Evolutionary conservation across 352 stramenopile species (phyloP).

Genomic region (Pythium chondricola): DNA sequence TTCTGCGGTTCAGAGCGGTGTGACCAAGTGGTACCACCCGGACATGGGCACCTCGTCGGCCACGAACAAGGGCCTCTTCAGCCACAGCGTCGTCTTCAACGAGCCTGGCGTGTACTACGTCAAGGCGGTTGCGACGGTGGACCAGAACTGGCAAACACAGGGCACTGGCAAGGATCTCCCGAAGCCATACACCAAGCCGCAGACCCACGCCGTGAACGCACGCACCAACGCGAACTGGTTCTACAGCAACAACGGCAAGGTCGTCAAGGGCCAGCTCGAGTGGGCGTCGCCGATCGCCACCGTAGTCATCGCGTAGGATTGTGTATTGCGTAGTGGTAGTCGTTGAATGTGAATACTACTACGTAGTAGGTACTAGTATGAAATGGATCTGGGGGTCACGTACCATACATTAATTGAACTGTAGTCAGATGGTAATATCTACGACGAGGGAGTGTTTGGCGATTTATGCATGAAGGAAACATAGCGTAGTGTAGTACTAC

Average conservation of each 20-base stretch:
- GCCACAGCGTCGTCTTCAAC: slow-evolving; percentile 28
- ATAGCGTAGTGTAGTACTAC: too few species aligned
- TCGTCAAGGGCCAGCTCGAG: slow-evolving; percentile 49
- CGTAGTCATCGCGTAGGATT: slow-evolving; percentile 2
- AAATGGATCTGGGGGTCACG: too few species aligned
- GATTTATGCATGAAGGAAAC: too few species aligned
- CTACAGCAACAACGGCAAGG: slow-evolving; percentile 52
- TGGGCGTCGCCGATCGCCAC: slow-evolving; percentile 38
- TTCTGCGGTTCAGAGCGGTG: slow-evolving; percentile 31
- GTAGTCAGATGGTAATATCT: too few species aligned
- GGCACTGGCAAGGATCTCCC: slow-evolving; percentile 27
- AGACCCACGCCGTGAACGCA: slow-evolving; percentile 71
- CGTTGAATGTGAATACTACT: too few species aligned
- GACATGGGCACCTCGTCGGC: slow-evolving; percentile 26
- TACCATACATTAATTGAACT: too few species aligned
- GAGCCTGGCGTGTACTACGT: slow-evolving; percentile 45
- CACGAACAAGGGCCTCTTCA: slow-evolving; percentile 51
- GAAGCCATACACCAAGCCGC: slow-evolving; percentile 41
- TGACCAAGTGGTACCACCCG: slow-evolving; percentile 60
- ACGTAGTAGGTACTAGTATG: too few species aligned
- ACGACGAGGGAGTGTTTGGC: too few species aligned
- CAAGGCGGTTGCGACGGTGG: slow-evolving; percentile 47
- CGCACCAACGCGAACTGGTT: slow-evolving; percentile 52
- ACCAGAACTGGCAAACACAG: slow-evolving; percentile 60
- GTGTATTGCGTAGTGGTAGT: too few species aligned